These are phyloP conservation scores for Saururus chinensis DNA, from an alignment of 164 flowering plant genomes.

Conservation along the genomic window DNA sequence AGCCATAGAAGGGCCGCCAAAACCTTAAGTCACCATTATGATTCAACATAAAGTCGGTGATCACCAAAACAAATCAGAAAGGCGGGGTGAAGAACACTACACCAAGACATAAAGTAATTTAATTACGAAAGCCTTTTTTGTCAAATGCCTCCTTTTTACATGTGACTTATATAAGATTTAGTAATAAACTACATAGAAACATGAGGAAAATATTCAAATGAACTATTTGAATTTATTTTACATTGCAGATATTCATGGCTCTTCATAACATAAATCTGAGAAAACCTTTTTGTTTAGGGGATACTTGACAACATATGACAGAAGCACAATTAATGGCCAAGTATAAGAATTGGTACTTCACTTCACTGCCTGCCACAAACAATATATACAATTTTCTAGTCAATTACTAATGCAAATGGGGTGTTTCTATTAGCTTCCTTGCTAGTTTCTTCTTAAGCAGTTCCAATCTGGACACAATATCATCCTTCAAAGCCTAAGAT, in stretches of 20 bases:
- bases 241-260: neutral
- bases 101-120: no score
- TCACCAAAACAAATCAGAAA: no score
- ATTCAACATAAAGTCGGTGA: no score
- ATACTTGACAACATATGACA: slow-evolving; percentile 63
- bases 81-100: no score
- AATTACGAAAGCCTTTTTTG: no score
- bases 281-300: slow-evolving; percentile 71
- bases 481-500: slow-evolving; percentile 35
- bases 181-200: no score
- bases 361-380: slow-evolving; percentile 34
- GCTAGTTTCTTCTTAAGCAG: slow-evolving; percentile 12
- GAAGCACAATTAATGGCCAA: slow-evolving; percentile 56
- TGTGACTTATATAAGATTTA: neutral
- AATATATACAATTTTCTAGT: slow-evolving; percentile 43
- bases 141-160: no score
- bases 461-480: slow-evolving; percentile 32
- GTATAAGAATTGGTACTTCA: slow-evolving; percentile 37
- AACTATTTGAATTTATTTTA: no score
- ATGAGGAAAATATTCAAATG: neutral
- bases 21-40: no score
- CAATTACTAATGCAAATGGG: slow-evolving; percentile 49
- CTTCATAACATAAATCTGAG: slow-evolving; percentile 15
- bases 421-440: slow-evolving; percentile 14
- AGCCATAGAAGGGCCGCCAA: no score